Evolutionary conservation across 352 stramenopile genomes (phyloP).

Genomic region (Pythium vanterpoolii): DNA sequence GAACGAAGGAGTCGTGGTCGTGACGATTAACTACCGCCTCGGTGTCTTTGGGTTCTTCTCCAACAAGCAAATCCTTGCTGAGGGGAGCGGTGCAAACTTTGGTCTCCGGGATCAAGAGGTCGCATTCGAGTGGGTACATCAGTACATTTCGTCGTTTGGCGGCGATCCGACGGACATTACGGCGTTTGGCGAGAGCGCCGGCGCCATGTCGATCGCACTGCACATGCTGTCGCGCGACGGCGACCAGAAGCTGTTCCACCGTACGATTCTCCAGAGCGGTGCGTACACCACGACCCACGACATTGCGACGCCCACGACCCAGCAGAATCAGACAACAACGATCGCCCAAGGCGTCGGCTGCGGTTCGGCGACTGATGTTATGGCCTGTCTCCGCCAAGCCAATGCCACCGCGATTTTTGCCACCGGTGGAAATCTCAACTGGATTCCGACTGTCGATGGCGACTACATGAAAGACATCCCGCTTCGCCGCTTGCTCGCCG

Average conservation of each 20-base stretch:
- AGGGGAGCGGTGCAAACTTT: conserved; percentile 28
- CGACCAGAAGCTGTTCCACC: conserved; percentile 13
- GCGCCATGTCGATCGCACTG: conserved; percentile 7
- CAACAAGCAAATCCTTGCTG: conserved; percentile 26
- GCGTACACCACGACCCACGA: conserved; percentile 1
- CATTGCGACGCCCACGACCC: conserved; percentile 2
- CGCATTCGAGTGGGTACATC: conserved; percentile 33
- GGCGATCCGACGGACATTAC: conserved; percentile 37
- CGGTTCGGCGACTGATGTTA: not conserved
- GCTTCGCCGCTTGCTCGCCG: not conserved
- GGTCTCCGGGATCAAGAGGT: conserved; percentile 25
- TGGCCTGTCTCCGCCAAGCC: conserved; percentile 7
- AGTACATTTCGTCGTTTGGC: conserved; percentile 35
- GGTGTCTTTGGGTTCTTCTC: conserved; percentile 28
- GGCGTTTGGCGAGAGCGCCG: conserved; percentile 23
- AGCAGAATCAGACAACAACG: not conserved
- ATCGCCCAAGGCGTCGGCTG: conserved; percentile 2
- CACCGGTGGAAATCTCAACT: not conserved
- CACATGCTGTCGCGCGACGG: conserved; percentile 10
- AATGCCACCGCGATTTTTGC: not conserved
- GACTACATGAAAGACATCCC: conserved; percentile 1
- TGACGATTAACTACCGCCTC: conserved; percentile 40
- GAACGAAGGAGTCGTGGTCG: conserved; percentile 27
- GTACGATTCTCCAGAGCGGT: conserved; percentile 15
- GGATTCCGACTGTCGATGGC: conserved; percentile 9